phyloP scores from a whole-genome alignment of 2,329 filamentous ascomycete species.

The Fusarium xylarioides region DNA sequence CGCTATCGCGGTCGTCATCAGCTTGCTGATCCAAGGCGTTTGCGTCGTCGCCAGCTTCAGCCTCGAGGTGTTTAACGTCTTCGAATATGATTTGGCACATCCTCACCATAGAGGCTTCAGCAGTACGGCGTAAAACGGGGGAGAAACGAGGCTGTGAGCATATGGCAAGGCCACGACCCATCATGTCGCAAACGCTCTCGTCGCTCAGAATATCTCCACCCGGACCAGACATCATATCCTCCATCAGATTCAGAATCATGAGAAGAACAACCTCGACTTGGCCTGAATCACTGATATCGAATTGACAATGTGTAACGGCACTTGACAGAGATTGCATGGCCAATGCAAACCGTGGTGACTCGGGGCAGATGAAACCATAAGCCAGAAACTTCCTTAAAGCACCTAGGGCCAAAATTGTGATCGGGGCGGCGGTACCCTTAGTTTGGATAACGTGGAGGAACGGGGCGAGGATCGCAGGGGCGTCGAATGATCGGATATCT shows the following conservation, averaged over 20 bases:
- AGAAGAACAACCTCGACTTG: constrained; percentile 95
- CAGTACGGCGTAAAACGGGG: constrained; percentile 87
- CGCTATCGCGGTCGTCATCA: constrained; percentile 74
- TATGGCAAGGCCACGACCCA: constrained; percentile 96
- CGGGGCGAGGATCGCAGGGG: constrained; percentile 86
- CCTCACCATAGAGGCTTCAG: constrained; percentile 96
- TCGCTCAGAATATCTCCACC: constrained; percentile 95
- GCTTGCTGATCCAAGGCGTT: constrained; percentile 72
- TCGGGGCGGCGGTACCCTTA: constrained; percentile 93
- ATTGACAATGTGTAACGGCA: constrained; percentile 96
- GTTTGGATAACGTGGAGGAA: constrained; percentile 97
- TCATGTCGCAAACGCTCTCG: constrained; percentile 99
- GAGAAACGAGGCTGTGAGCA: constrained; percentile 94
- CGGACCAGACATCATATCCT: constrained; percentile 94
- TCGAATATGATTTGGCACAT: constrained; percentile 99
- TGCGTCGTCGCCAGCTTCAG: constrained; percentile 74
- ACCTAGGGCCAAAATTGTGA: constrained; percentile 92
- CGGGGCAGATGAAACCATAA: constrained; percentile 86
- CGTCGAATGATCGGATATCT: constrained; percentile 91
- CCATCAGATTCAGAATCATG: constrained; percentile 96
- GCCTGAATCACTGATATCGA: constrained; percentile 93
- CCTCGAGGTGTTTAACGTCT: constrained; percentile 82
- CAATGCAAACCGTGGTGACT: constrained; percentile 86
- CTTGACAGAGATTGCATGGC: constrained; percentile 96
- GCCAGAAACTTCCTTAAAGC: constrained; percentile 96